phyloP scores from a whole-genome alignment of 2,329 filamentous ascomycete genomes.

The Emmonsiellopsis sp. region DNA sequence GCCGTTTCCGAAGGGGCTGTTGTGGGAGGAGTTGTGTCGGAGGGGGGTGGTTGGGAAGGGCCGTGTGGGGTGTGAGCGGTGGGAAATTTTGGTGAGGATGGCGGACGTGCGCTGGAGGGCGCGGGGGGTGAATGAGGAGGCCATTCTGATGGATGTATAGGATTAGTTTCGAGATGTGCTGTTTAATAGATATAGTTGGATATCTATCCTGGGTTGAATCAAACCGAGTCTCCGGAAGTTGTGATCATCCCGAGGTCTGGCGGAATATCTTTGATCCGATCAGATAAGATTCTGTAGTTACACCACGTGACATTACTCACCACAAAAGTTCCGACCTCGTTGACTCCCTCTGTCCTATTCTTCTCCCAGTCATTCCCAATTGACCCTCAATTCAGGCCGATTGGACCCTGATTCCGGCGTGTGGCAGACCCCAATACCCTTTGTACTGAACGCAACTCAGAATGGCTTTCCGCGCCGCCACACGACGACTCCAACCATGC shows the following conservation, averaged over 20 bases:
- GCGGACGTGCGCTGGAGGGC: neutral
- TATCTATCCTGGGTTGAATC: neutral
- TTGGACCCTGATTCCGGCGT: neutral
- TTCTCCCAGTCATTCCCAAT: neutral
- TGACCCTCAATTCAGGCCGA: neutral
- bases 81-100: neutral
- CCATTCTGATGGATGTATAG: neutral
- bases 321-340: neutral
- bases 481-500: neutral
- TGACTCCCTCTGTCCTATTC: neutral
- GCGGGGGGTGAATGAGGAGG: neutral
- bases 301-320: neutral
- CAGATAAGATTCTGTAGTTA: neutral
- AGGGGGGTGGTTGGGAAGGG: neutral
- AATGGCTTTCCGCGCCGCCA: neutral
- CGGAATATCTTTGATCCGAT: constrained; percentile 1
- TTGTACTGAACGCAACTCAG: neutral
- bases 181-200: neutral
- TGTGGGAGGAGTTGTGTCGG: constrained; percentile 14
- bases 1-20: constrained; percentile 28
- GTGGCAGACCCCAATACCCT: neutral
- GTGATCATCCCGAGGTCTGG: neutral
- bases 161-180: neutral
- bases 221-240: neutral
- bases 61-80: neutral